Evolutionary conservation across 2,329 filamentous ascomycete species (phyloP), one percentile per base, ranked within the genome.

Genomic region (Cladosporium sphaerospermum): DNA sequence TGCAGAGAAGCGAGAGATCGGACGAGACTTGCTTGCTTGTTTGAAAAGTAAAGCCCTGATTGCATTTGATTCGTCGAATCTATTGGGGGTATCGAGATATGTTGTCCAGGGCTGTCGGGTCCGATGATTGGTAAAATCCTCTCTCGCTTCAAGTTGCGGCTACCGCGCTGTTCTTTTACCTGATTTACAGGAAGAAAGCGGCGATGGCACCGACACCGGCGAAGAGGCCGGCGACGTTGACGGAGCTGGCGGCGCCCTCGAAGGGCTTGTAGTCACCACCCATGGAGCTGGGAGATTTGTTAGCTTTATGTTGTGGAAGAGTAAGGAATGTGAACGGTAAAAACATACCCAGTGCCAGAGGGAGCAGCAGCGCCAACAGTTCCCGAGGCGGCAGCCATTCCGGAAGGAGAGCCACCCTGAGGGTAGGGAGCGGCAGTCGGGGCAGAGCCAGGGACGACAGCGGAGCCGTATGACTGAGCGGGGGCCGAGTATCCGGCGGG

Each of bases 401-500:
- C 42, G 3, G n/a, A 14, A 4, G 40, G 19, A 6, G 31, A 19
- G 9, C 54, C 57, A 4, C 52, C 57, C 44, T 61, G 39, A 18
- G 58, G 62, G 55, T 57, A 64, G 8, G 65, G 59, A 3, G 64
- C 64, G 40, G 71, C 72, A 3, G 66, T 53, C 5, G 74, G 65
- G 59, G 66, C 73, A 4, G 70, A 72, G 18, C 8, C 48, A 31
- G 33, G 33, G 8, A 66, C 53, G 5, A 74, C 64, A 59, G 66
- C 73, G 4, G 70, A 73, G 53, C 72, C 71, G 43, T n/a, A n/a
- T n/a, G n/a, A n/a, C n/a, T n/a, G n/a, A n/a, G n/a, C n/a, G n/a
- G n/a, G n/a, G n/a, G n/a, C n/a, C n/a, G n/a, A n/a, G n/a, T n/a
- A n/a, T n/a, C n/a, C n/a, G n/a, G n/a, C n/a, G n/a, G n/a, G n/a